Conservation (phyloP, 306 rosid species). For the Vicia villosa region DNA sequence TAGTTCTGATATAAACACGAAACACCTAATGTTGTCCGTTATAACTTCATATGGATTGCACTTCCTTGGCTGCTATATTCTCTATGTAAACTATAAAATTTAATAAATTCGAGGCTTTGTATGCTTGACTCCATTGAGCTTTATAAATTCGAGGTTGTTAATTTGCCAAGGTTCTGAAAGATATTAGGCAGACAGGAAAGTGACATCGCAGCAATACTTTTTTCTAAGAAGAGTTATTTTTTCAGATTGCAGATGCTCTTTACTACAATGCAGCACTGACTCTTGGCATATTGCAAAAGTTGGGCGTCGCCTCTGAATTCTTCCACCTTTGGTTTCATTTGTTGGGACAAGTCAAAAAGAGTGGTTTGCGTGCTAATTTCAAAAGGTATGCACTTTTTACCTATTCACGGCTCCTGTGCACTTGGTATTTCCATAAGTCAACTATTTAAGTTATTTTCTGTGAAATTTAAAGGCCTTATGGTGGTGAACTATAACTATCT, state of each 20-base stretch:
- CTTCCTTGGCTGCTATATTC: not conserved
- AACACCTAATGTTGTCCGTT: not conserved
- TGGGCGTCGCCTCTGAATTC: conserved; percentile 79
- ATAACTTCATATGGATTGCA: not conserved
- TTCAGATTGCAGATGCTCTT: conserved; percentile 87
- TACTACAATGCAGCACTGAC: conserved; percentile 79
- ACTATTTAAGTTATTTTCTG: not conserved
- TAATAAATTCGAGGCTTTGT: not conserved
- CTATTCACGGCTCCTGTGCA: not conserved
- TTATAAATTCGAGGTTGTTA: conserved; percentile 14
- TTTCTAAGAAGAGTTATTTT: conserved; percentile 25
- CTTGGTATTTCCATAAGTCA: not conserved
- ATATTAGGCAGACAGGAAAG: conserved; percentile 18
- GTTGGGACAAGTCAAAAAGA: conserved; percentile 83
- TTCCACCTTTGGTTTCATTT: conserved; percentile 91
- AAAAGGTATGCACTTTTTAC: conserved; percentile 55
- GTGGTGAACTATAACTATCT: not conserved
- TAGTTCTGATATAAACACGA: not conserved
- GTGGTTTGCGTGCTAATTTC: conserved; percentile 74
- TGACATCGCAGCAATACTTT: not conserved
- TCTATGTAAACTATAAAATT: not conserved
- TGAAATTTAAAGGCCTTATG: conserved; percentile 29
- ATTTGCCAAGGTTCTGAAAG: conserved; percentile 27
- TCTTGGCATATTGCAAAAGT: conserved; percentile 70
- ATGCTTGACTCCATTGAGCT: not conserved